Base-by-base conservation (phyloP, 805 yeast genomes). In the Candida pseudofarinosa region DNA sequence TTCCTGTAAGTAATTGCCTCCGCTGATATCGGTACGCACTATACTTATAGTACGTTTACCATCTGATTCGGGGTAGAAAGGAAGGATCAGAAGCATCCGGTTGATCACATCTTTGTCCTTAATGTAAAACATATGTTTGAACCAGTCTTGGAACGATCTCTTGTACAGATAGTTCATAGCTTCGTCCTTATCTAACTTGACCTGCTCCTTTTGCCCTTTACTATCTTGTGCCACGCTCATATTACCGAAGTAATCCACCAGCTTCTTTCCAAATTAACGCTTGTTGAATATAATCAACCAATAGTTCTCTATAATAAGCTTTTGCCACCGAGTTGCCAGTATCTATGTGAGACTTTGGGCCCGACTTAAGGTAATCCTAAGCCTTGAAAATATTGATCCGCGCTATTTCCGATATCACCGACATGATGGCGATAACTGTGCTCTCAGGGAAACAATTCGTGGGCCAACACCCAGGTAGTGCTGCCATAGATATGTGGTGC, bases 1-100 rank as follows among this genome's bases (percentile, higher is more conserved):
- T 63, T 91, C 98, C 63, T 90, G 91, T 44, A 90, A 82, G 52
- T 65, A 78, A 20, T 79, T 67, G 5, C 77, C 76, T 14, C 67
- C 54, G 35, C 79, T 81, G 8, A 85, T 68, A 16, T 74, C 71
- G 3, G 87, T 81, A 49, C 81, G 71, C 23, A 80, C 56, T 13
- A 81, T 59, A 41, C 69, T 52, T 13, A 79, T 74, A 1, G 50
- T 45, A 20, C 85, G 65, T 4, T 63, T 69, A 3, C 72, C 72
- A 42, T 80, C 80, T 0, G 77, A 60, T 8, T 67, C 65, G 0
- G 85, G 85, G 48, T 64, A 80, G 55, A 79, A 82, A 1, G 88
- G 83, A 15, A 85, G 63, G 2, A 66, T 57, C 13, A 81, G 72
- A 16, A 88, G 65, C 6, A 88, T 70, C 4, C 67, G 55, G 12